Percentiles rank a stretch among this genome's conserved stretches.
phyloP scores from a whole-genome alignment of 2,329 filamentous ascomycete species.

The Botryosphaeria dothidea region DNA sequence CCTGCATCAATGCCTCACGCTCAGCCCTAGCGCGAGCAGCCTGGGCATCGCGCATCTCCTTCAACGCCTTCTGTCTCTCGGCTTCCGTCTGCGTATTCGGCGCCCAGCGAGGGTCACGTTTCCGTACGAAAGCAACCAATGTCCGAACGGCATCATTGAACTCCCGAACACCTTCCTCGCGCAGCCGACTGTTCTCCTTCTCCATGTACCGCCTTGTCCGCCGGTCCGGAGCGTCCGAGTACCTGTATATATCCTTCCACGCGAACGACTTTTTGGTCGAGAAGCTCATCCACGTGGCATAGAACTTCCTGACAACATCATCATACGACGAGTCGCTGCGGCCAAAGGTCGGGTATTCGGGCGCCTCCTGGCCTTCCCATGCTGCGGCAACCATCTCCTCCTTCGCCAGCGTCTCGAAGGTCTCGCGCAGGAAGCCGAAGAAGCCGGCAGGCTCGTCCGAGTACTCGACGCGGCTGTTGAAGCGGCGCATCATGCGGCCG shows the following conservation, averaged over 20 bases:
- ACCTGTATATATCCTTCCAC: slow-evolving; percentile 84
- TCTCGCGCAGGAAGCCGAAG: slow-evolving; percentile 74
- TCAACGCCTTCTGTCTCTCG: slow-evolving; percentile 75
- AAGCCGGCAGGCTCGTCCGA: slow-evolving; percentile 80
- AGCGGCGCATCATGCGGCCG: slow-evolving; percentile 73
- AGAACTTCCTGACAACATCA: slow-evolving; percentile 77
- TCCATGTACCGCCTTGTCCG: slow-evolving; percentile 83
- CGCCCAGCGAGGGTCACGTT: slow-evolving; percentile 84
- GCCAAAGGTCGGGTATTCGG: slow-evolving; percentile 82
- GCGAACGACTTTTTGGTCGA: slow-evolving; percentile 81
- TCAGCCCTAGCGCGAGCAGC: slow-evolving; percentile 79
- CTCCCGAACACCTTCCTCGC: slow-evolving; percentile 80
- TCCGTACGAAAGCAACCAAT: slow-evolving; percentile 83
- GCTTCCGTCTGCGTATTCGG: slow-evolving; percentile 75
- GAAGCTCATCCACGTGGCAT: slow-evolving; percentile 77
- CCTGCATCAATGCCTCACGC: slow-evolving; percentile 72
- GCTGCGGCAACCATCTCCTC: slow-evolving; percentile 78
- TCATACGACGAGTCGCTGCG: slow-evolving; percentile 73
- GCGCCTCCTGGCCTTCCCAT: slow-evolving; percentile 61
- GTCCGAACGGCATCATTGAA: slow-evolving; percentile 92
- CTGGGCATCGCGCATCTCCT: slow-evolving; percentile 79
- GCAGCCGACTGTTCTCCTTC: slow-evolving; percentile 84
- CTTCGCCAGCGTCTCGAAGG: slow-evolving; percentile 75
- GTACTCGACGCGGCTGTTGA: slow-evolving; percentile 76
- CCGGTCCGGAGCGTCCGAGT: slow-evolving; percentile 85